phyloP scores from a whole-genome alignment of 176 grass and related monocot species.

The Puccinellia tenuiflora region DNA sequence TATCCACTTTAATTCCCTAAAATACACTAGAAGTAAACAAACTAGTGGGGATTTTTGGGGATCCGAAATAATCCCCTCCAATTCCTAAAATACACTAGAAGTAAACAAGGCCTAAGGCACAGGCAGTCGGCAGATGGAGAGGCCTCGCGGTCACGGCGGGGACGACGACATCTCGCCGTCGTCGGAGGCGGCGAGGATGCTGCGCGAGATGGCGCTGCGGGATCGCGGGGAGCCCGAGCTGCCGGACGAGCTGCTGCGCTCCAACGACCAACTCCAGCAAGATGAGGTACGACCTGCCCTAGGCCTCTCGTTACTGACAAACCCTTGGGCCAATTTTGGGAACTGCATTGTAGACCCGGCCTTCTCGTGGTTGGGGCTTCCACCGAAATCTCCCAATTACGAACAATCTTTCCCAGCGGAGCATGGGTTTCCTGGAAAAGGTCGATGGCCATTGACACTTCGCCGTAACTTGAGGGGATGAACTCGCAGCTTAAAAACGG shows the following conservation, averaged over 20 bases:
- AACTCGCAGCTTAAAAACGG: neutral
- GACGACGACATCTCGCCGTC: neutral
- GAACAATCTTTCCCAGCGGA: too few species aligned
- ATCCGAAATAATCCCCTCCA: too few species aligned
- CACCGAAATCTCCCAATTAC: neutral
- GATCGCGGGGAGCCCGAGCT: conserved; percentile 15
- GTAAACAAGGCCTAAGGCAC: too few species aligned
- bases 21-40: too few species aligned
- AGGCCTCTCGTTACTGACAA: neutral
- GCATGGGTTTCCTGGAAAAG: too few species aligned
- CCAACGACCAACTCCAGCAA: conserved; percentile 32
- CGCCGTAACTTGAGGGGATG: neutral
- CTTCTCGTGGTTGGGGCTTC: too few species aligned
- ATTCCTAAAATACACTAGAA: too few species aligned
- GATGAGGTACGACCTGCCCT: neutral
- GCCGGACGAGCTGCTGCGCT: conserved; percentile 21
- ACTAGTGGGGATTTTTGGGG: too few species aligned
- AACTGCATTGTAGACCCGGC: too few species aligned
- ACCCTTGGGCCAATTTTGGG: neutral
- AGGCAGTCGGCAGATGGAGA: neutral
- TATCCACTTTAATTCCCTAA: too few species aligned
- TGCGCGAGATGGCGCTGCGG: neutral
- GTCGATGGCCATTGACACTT: too few species aligned
- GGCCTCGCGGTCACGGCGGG: neutral
- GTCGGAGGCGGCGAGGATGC: neutral